phyloP scores from a whole-genome alignment of 352 stramenopile genomes.

The Globisporangium mamillatum region DNA sequence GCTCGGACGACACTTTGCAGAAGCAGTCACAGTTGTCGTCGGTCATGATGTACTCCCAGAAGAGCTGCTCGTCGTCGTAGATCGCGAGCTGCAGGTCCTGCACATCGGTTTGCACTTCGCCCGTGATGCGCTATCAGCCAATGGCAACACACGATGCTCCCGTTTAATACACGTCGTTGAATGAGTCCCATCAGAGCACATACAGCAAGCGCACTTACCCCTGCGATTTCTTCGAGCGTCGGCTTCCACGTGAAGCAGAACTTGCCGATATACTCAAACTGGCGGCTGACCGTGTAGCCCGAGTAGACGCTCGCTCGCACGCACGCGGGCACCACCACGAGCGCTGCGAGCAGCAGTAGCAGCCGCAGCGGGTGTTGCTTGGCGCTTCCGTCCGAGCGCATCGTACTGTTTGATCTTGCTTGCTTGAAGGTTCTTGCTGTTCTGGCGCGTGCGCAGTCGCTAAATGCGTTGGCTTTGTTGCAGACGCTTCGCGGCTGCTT shows the following conservation, averaged over 20 bases:
- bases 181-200: not conserved
- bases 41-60: constrained; percentile 77
- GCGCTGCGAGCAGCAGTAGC: constrained; percentile 5
- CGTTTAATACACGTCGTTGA: not conserved
- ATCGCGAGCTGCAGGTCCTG: constrained; percentile 64
- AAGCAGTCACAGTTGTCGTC: constrained; percentile 56
- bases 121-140: constrained; percentile 38
- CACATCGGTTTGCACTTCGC: constrained; percentile 62
- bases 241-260: constrained; percentile 75
- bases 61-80: constrained; percentile 78
- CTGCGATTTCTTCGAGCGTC: constrained; percentile 55
- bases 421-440: not conserved
- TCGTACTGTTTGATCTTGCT: not conserved
- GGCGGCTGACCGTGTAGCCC: constrained; percentile 57
- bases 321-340: constrained; percentile 11
- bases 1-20: constrained; percentile 66
- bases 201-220: constrained; percentile 25
- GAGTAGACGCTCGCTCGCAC: constrained; percentile 40
- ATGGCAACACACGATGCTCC: not conserved
- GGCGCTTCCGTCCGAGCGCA: not conserved
- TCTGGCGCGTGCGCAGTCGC: not conserved
- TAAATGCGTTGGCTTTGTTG: not conserved
- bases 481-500: not conserved
- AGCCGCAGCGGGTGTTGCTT: constrained; percentile 3
- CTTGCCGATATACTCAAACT: constrained; percentile 82